Evolutionary conservation across 139 green algal genomes (phyloP).

Genomic region (Chlorella sp.): DNA sequence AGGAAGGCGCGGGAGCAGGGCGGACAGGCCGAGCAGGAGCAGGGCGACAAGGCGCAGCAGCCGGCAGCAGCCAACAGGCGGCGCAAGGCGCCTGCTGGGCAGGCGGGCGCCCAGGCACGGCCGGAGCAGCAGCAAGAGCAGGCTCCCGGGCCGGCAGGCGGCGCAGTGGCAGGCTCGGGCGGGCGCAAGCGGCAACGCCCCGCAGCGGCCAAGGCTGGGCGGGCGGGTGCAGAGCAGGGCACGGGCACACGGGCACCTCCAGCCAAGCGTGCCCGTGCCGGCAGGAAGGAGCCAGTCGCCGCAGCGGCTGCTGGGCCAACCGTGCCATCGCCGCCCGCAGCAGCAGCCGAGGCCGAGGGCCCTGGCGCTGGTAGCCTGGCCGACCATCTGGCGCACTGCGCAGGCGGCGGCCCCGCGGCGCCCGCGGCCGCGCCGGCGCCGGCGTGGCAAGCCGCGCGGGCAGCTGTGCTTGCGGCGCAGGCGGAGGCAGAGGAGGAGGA

Average conservation of each 20-base stretch:
- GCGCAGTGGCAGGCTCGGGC: neutral
- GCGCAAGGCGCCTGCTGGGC: neutral
- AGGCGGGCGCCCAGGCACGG: neutral
- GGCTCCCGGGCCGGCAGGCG: neutral
- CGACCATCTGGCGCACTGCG: neutral
- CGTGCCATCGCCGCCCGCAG: neutral
- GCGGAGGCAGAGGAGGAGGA: slow-evolving; percentile 5
- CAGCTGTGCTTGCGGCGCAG: neutral
- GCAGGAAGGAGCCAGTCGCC: neutral
- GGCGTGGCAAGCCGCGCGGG: too few species aligned
- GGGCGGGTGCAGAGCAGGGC: too few species aligned
- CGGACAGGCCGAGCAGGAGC: neutral
- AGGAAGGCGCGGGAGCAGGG: neutral
- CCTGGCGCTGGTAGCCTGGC: neutral
- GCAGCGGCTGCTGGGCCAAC: neutral
- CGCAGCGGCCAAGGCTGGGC: neutral
- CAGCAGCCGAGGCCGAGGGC: slow-evolving; percentile 1
- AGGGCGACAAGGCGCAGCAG: neutral
- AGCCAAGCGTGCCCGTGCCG: neutral
- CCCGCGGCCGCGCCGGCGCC: neutral
- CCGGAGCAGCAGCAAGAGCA: neutral
- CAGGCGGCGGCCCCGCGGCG: neutral
- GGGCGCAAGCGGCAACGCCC: neutral
- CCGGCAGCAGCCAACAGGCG: neutral
- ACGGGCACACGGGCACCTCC: too few species aligned